Conservation (phyloP, 805 yeast genomes). For the Candida khao-thaluensis region DNA sequence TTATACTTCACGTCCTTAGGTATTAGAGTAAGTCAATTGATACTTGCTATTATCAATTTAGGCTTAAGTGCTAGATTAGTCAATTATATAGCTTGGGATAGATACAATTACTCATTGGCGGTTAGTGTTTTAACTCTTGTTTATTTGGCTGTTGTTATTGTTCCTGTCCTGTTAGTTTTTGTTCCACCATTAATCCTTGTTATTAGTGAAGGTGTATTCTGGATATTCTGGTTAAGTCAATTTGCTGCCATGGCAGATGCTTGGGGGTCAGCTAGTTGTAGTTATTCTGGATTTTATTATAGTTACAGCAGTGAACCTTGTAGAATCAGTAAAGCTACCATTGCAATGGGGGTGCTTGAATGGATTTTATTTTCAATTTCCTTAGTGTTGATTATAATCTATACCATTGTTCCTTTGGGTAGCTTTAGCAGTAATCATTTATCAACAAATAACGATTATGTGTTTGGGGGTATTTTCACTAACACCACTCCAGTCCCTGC, state of each 20-base stretch:
- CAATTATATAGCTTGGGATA: conserved; percentile 7
- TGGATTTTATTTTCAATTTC: conserved; percentile 22
- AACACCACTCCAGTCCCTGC: neutral
- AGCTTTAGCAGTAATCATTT: conserved; percentile 1
- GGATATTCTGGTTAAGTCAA: conserved; percentile 23
- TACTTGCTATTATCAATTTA: conserved; percentile 17
- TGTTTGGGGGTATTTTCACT: neutral
- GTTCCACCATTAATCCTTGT: conserved; percentile 16
- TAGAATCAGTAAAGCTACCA: conserved; percentile 21
- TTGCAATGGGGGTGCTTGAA: conserved; percentile 20
- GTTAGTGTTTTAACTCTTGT: conserved; percentile 14
- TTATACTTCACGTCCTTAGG: conserved; percentile 6
- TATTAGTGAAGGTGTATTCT: conserved; percentile 17
- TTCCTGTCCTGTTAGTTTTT: conserved; percentile 12
- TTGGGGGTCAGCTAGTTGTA: conserved; percentile 18
- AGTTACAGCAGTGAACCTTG: conserved; percentile 13
- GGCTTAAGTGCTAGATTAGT: conserved; percentile 18
- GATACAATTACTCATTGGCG: conserved; percentile 16
- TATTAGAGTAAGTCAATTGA: conserved; percentile 17
- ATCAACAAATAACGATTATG: conserved; percentile 3
- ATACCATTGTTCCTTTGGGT: conserved; percentile 18
- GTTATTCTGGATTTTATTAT: conserved; percentile 1
- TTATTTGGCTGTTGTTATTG: conserved; percentile 9
- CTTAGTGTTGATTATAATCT: conserved; percentile 17
- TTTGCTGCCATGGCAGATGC: conserved; percentile 23